phyloP scores from a whole-genome alignment of 257 asterid genomes.

The Hygrophila difformis region DNA sequence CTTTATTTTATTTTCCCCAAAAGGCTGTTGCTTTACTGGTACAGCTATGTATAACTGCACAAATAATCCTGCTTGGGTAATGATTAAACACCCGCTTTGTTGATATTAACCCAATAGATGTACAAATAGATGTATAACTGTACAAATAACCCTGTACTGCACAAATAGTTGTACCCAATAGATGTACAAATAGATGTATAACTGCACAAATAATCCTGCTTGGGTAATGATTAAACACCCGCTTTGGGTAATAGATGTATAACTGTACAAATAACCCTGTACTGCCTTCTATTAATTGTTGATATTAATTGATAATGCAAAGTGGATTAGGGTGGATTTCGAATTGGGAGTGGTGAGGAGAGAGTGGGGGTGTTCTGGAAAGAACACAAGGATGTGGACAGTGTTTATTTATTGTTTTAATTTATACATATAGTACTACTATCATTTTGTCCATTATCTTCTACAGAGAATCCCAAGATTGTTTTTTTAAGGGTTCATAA shows the following conservation, averaged over 20 bases:
- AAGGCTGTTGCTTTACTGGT: slow-evolving; percentile 14
- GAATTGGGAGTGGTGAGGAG: slow-evolving; percentile 6
- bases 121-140: too few relatives aligned
- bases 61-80: slow-evolving; percentile 8
- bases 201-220: slow-evolving; percentile 6
- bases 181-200: too few relatives aligned
- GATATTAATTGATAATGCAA: too few relatives aligned
- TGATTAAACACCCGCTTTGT: slow-evolving; percentile 1
- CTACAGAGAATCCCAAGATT: slow-evolving; percentile 30
- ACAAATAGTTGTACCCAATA: too few relatives aligned
- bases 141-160: too few relatives aligned
- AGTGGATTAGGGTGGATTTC: slow-evolving; percentile 9
- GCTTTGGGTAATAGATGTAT: too few relatives aligned
- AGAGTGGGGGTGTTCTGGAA: slow-evolving; percentile 42
- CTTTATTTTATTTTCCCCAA: slow-evolving; percentile 3
- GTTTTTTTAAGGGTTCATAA: not conserved
- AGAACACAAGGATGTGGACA: slow-evolving; percentile 32
- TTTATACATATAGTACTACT: too few relatives aligned
- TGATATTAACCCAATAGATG: too few relatives aligned
- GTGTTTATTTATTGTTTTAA: slow-evolving; percentile 17
- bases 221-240: slow-evolving; percentile 1
- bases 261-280: too few relatives aligned
- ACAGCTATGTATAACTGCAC: not conserved
- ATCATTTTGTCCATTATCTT: slow-evolving; percentile 40
- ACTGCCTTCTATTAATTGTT: too few relatives aligned